These are phyloP conservation scores for Leishmania martiniquensis DNA, from an alignment of 208 protist genomes.

Conservation along the genomic window DNA sequence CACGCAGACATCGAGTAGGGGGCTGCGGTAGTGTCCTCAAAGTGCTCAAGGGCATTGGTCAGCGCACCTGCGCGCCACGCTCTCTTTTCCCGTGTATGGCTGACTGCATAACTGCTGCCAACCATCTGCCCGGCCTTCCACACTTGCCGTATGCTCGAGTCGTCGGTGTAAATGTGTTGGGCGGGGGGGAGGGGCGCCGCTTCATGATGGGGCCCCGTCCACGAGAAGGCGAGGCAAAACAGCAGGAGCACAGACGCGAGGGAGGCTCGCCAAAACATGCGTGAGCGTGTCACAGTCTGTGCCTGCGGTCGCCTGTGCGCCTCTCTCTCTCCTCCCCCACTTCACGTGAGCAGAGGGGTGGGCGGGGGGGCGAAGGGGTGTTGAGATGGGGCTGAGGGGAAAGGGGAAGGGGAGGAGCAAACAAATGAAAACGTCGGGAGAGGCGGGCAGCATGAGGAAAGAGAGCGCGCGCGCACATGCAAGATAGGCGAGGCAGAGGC, in stretches of 20 bases:
- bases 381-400: no score
- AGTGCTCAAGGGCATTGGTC: neutral
- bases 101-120: neutral
- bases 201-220: neutral
- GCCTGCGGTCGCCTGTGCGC: neutral
- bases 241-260: neutral
- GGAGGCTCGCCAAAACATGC: neutral
- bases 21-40: neutral
- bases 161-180: neutral
- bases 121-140: neutral
- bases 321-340: neutral
- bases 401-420: no score
- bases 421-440: no score
- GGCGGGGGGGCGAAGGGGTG: no score
- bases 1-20: neutral
- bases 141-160: neutral
- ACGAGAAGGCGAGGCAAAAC: neutral
- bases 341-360: neutral
- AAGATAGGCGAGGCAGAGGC: neutral
- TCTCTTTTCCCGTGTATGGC: neutral
- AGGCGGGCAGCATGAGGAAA: neutral
- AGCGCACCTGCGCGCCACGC: neutral
- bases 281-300: conserved; percentile 4
- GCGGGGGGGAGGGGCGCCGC: no score
- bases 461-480: neutral